Evolutionary conservation across 1,284 basidiomycete species (phyloP), one percentile per base, ranked within the genome.

Genomic region (Cutaneotrichosporon sp.): DNA sequence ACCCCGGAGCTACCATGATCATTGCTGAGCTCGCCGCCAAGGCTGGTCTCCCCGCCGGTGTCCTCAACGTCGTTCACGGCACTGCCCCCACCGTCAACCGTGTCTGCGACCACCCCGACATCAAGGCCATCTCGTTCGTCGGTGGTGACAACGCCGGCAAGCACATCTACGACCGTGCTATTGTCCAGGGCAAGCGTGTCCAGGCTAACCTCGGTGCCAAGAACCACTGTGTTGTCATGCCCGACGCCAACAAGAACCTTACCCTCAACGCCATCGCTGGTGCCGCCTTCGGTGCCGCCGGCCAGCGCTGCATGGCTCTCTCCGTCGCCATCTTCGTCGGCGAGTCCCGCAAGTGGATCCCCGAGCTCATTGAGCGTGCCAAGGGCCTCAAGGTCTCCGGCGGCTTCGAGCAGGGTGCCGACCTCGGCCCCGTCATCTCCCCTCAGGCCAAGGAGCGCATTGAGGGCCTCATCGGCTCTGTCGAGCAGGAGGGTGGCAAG

Each of bases 101-200:
- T 25, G 89, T 98, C 57, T 97, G 92, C 71, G 92, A 97, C 71
- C 83, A 93, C 69, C 86, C 90, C 14, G 77, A 80, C 7, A 91
- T 97, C 78, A 91, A 85, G 69, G 94, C 93, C 9, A 92, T 97
- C 71, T 90, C 88, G 62, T 97, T 98, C 70, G 94, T 98, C n/a
- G 94, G 94, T 22, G 90, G 91, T 35, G 90, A 98, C 75, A 81
- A 81, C 38, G 94, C 94, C 12, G 94, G 94, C 38, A 85, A 84
- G 62, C 92, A 97, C 70, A 97, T 98, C 62, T 97, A 91, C 71
- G 83, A 92, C 63, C 80, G 90, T 17, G 68, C 64, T 22, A 68
- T 60, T 11, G 56, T 62, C 31, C 60, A 59, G 51, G 92, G 94
- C 48, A 98, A 98, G 75, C 84, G 94, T 16, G 93, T 97, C 1